A percentile compares a stretch with the other conserved stretches of the same genome.
These are phyloP conservation scores for Quercus tomentella DNA, from an alignment of 331 rosid genomes.

Conservation along the genomic window DNA sequence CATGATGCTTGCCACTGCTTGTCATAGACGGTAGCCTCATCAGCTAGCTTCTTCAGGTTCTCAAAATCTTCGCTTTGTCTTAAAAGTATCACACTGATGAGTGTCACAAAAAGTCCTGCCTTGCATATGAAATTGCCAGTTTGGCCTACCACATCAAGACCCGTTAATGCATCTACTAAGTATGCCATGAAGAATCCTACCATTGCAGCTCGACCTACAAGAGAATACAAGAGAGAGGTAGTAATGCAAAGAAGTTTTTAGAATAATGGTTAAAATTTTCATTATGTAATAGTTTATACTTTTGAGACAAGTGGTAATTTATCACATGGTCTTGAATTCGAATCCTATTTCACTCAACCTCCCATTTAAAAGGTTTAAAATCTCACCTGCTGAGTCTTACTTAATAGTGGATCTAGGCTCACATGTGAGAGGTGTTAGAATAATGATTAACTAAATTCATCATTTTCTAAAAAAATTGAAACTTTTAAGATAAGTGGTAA, in stretches of 20 bases:
- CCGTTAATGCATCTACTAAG: conserved; percentile 33
- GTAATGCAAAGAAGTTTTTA: background rate
- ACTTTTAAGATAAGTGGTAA: too few relatives aligned
- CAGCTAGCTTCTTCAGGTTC: conserved; percentile 27
- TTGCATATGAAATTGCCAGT: conserved; percentile 38
- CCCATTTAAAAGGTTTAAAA: too few relatives aligned
- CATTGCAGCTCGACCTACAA: conserved; percentile 46
- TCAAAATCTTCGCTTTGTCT: conserved; percentile 23
- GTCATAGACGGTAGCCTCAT: conserved; percentile 39
- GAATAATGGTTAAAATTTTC: too few relatives aligned
- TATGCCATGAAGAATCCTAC: conserved; percentile 45
- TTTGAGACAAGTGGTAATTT: too few relatives aligned
- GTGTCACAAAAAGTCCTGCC: conserved; percentile 27
- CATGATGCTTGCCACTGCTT: conserved; percentile 47
- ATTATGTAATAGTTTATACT: too few relatives aligned
- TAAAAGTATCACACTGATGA: conserved; percentile 24
- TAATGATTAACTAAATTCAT: too few relatives aligned
- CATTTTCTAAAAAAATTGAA: too few relatives aligned
- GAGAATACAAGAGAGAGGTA: background rate
- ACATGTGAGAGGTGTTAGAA: too few relatives aligned
- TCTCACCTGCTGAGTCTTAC: too few relatives aligned
- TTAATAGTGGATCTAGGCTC: too few relatives aligned
- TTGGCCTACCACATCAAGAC: conserved; percentile 40
- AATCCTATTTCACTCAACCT: too few relatives aligned
- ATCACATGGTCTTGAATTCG: too few relatives aligned